A percentile compares a stretch with the other conserved stretches of the same genome.
These are phyloP conservation scores for Arthrobotrys entomopaga DNA, from an alignment of 2,329 filamentous ascomycete genomes.

Conservation along the genomic window DNA sequence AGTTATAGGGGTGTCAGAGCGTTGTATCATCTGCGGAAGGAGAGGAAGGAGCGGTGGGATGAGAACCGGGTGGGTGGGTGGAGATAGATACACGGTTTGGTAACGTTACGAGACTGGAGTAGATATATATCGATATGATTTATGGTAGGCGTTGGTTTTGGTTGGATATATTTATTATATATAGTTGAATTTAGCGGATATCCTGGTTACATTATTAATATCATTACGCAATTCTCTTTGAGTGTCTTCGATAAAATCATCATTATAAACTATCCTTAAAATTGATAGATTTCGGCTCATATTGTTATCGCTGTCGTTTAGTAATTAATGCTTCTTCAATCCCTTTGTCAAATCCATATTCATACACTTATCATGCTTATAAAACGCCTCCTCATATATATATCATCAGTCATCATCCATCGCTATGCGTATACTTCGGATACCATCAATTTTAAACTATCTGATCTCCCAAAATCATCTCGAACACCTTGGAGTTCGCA, in stretches of 20 bases:
- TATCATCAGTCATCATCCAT: neutral
- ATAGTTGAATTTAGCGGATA: constrained; percentile 1
- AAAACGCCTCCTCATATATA: neutral
- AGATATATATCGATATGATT: neutral
- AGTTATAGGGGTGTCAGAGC: constrained; percentile 82
- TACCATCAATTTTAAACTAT: constrained; percentile 24
- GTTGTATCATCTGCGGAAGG: constrained; percentile 79
- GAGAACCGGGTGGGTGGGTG: constrained; percentile 94
- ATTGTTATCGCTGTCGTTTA: neutral
- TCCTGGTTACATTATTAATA: neutral
- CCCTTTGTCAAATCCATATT: neutral
- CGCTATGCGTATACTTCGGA: neutral
- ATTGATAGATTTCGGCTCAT: no score
- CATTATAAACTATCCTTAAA: no score
- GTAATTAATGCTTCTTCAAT: neutral
- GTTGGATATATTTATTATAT: neutral
- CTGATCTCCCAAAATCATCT: constrained; percentile 55
- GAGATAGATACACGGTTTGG: constrained; percentile 66
- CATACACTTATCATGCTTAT: neutral
- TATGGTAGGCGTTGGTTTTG: neutral
- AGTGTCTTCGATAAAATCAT: neutral
- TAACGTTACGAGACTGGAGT: no score
- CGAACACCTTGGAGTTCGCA: constrained; percentile 61
- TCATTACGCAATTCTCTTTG: neutral
- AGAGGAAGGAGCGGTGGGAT: constrained; percentile 93